phyloP scores from a whole-genome alignment of 2,329 filamentous ascomycete species.

The Microdochium paspali region DNA sequence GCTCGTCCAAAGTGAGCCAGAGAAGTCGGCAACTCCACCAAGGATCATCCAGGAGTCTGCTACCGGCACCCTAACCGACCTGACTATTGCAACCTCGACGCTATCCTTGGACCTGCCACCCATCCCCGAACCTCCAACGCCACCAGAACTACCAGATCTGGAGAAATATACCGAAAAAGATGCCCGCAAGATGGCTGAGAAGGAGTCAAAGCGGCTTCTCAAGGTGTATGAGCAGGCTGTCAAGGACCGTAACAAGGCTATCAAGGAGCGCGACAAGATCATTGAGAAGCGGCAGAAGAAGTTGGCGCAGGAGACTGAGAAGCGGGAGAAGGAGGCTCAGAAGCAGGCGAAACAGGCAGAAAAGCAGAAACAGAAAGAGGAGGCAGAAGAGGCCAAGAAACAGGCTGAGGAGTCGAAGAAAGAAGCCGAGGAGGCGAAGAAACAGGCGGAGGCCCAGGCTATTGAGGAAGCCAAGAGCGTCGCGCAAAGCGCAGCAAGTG shows the following conservation, averaged over 20 bases:
- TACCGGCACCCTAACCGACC: constrained; percentile 1
- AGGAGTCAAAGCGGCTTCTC: constrained; percentile 51
- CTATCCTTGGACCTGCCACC: constrained; percentile 24
- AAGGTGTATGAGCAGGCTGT: constrained; percentile 58
- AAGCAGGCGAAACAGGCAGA: constrained; percentile 22
- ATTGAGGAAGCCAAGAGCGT: constrained; percentile 1
- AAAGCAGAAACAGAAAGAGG: constrained; percentile 8
- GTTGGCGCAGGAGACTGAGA: constrained; percentile 27
- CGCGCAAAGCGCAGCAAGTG: neutral
- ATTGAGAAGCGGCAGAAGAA: constrained; percentile 43
- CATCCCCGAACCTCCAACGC: constrained; percentile 39
- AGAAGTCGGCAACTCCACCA: neutral
- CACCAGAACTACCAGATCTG: constrained; percentile 47
- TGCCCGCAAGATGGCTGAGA: constrained; percentile 58
- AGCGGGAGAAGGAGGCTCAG: constrained; percentile 29
- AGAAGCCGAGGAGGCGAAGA: constrained; percentile 11
- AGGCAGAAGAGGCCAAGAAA: constrained; percentile 13
- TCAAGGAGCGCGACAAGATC: constrained; percentile 54
- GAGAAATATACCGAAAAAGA: constrained; percentile 53
- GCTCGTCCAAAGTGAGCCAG: no score
- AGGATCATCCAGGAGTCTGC: neutral
- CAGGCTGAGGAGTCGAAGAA: constrained; percentile 12
- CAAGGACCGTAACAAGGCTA: constrained; percentile 55
- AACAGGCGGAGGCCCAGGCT: constrained; percentile 11
- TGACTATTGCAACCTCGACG: constrained; percentile 8